Conservation (phyloP, 306 rosid genomes). For the Rubus parviflorus region DNA sequence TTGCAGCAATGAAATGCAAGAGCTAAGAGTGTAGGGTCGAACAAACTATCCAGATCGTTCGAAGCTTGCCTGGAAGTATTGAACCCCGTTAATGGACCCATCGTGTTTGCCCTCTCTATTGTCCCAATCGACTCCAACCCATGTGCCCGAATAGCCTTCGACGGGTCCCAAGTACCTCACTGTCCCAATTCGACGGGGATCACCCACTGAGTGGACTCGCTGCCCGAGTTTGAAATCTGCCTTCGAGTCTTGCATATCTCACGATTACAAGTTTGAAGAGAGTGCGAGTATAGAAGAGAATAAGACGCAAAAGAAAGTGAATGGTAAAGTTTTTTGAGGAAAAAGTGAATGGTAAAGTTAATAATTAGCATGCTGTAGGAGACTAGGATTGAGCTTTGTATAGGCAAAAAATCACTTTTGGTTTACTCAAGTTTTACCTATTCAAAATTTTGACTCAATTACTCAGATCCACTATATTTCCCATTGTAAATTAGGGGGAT, state of each 20-base stretch:
- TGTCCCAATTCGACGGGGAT: constrained; percentile 64
- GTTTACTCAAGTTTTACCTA: too few relatives aligned
- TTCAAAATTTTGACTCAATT: too few relatives aligned
- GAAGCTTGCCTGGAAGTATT: constrained; percentile 66
- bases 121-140: constrained; percentile 98
- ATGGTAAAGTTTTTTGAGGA: too few relatives aligned
- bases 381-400: too few relatives aligned
- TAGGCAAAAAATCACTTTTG: too few relatives aligned
- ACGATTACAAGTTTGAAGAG: too few relatives aligned
- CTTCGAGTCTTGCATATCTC: constrained; percentile 45
- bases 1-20: constrained; percentile 66
- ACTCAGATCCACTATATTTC: too few relatives aligned
- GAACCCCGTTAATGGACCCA: constrained; percentile 73
- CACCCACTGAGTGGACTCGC: constrained; percentile 63
- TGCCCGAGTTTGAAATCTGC: constrained; percentile 54
- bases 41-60: constrained; percentile 71
- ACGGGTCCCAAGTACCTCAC: constrained; percentile 74
- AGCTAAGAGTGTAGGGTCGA: constrained; percentile 60
- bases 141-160: constrained; percentile 62
- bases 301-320: too few relatives aligned
- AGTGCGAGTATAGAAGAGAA: too few relatives aligned
- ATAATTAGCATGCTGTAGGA: too few relatives aligned
- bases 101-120: constrained; percentile 73
- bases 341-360: too few relatives aligned
- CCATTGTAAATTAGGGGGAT: too few relatives aligned